phyloP scores from a whole-genome alignment of 257 asterid species.

The Haberlea rhodopensis region DNA sequence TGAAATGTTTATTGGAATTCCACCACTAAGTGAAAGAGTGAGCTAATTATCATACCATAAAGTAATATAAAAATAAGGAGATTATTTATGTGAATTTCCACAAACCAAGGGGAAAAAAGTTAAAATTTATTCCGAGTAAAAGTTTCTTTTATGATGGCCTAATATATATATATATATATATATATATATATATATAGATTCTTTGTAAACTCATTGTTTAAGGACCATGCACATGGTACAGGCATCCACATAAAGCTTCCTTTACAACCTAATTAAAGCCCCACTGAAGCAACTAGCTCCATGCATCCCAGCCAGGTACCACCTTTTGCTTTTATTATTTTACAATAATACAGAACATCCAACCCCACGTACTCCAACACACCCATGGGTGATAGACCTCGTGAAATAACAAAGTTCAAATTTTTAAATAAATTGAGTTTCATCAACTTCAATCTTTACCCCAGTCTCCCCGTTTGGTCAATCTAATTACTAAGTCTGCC shows the following conservation, averaged over 20 bases:
- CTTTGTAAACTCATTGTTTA: conserved; percentile 10
- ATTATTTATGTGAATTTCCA: too few relatives aligned
- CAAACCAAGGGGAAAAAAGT: not conserved
- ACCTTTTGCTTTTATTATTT: conserved; percentile 6
- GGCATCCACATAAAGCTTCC: conserved; percentile 21
- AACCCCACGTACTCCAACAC: not conserved
- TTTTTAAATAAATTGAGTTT: too few relatives aligned
- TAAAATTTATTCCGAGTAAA: not conserved
- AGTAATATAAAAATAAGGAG: too few relatives aligned
- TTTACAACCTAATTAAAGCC: conserved; percentile 9
- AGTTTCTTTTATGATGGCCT: not conserved
- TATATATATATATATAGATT: too few relatives aligned
- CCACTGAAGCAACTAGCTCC: not conserved
- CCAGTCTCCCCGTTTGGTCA: too few relatives aligned
- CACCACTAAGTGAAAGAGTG: too few relatives aligned
- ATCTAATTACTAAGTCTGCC: too few relatives aligned
- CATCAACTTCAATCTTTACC: too few relatives aligned
- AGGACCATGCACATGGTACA: conserved; percentile 24
- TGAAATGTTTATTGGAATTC: too few relatives aligned
- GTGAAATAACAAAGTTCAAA: too few relatives aligned
- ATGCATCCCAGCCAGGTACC: not conserved
- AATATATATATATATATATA: too few relatives aligned
- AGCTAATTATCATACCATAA: too few relatives aligned
- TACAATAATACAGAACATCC: not conserved
- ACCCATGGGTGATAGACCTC: not conserved